phyloP scores from a whole-genome alignment of 305 asterid species.

The Nicotiana rustica region DNA sequence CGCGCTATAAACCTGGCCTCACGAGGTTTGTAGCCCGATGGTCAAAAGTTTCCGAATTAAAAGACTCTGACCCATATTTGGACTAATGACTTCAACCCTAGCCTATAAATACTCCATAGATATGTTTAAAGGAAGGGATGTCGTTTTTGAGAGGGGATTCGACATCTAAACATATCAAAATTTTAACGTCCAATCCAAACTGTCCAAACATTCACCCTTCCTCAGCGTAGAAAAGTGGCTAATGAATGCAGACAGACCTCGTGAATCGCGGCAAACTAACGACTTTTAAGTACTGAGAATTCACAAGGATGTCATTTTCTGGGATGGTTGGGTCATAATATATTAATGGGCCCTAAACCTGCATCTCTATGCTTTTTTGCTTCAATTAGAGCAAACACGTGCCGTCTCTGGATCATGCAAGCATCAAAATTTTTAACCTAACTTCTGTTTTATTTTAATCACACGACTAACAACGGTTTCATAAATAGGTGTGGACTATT shows the following conservation, averaged over 20 bases:
- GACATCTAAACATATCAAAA: no score
- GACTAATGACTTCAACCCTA: no score
- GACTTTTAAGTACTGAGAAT: background rate
- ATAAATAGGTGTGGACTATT: background rate
- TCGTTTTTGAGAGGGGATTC: no score
- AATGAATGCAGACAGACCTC: background rate
- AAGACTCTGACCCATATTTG: no score
- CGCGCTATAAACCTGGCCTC: no score
- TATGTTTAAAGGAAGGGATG: no score
- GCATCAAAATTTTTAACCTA: background rate
- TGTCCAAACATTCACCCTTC: background rate
- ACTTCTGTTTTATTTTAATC: background rate
- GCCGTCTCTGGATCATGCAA: background rate
- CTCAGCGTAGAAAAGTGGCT: background rate
- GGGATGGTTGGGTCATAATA: conserved; percentile 27
- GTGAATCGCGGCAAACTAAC: background rate
- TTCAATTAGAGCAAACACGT: background rate
- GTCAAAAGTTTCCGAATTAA: no score
- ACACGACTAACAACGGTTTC: background rate
- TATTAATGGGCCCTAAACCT: background rate
- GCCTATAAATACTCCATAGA: no score
- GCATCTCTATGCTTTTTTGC: background rate
- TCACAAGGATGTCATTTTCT: conserved; percentile 33
- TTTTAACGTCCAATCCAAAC: no score
- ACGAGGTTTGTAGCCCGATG: no score